Conservation (phyloP, 2,329 filamentous ascomycete species). For the Ophiostoma piceae region DNA sequence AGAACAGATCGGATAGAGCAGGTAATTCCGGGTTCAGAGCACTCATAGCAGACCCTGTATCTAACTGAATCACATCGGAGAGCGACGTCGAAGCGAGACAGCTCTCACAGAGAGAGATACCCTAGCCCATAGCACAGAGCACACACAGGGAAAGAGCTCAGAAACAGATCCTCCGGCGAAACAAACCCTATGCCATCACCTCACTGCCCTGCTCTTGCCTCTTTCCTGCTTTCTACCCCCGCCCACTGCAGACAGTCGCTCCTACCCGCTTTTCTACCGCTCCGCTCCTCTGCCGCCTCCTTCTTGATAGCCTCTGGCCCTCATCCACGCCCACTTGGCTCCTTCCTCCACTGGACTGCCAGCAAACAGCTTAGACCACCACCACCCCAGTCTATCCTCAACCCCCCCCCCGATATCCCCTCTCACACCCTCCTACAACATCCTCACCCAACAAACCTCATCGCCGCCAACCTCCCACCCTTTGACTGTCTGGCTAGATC, state of each 20-base stretch:
- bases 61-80: neutral
- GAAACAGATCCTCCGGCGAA: neutral
- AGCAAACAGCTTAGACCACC: conserved; percentile 13
- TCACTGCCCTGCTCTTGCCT: neutral
- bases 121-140: neutral
- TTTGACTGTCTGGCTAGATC: neutral
- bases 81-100: conserved; percentile 2
- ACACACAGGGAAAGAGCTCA: neutral
- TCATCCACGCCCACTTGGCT: neutral
- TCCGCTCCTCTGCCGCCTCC: conserved; percentile 21
- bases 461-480: conserved; percentile 16
- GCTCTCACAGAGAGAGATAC: neutral
- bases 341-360: conserved; percentile 12
- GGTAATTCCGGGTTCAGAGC: neutral
- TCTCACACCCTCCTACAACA: neutral
- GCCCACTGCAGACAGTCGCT: neutral
- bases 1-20: neutral
- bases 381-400: conserved; percentile 16
- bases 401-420: conserved; percentile 11
- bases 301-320: neutral
- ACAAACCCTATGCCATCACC: conserved; percentile 10
- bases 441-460: conserved; percentile 20
- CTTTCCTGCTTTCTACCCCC: neutral
- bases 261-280: conserved; percentile 17
- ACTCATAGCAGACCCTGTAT: neutral